Evolutionary conservation across 257 asterid species (phyloP), one percentile per base, ranked within the genome.

Genomic region (Parsonsia alboflavescens): DNA sequence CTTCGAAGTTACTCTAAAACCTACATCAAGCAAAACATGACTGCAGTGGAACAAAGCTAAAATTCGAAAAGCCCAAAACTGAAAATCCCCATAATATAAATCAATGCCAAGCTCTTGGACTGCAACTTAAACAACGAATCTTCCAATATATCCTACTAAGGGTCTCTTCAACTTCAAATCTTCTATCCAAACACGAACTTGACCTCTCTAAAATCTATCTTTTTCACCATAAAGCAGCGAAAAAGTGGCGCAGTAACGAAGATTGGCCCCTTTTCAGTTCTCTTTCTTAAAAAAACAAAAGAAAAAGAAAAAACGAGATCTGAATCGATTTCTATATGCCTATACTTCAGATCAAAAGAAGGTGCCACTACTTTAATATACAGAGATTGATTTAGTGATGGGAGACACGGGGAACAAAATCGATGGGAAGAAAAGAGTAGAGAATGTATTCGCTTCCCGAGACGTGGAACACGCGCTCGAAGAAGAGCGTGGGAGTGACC

Each of bases 61-160:
- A 70, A 28, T 46, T 70, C 64, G 9, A 11, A 10, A 50, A 54
- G 19, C 74, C 61, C 62, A 17, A 48, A 7, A 69, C 73, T 49
- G 21, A 21, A 46, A 68, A 68, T 68, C 22, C 73, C 73, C 73
- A 45, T 45, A n/a, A n/a, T n/a, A n/a, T n/a, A n/a, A n/a, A 52
- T n/a, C 64, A 50, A 9, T 52, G 17, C 64, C 21, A 26, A 70
- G 61, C 30, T 49, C 61, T 48, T 50, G 26, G 16, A 50, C 74
- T 13, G 45, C 49, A 50, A 33, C 1, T 4, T 33, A 28, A 70
- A 28, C 19, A 48, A 19, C 28, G 9, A 44, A 70, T 70, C 48
- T 70, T 15, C 56, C n/a, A 15, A 48, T 48, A 13, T 48, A 69
- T 24, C 44, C 24, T 11, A 7, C 0, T 13, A 46, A 22, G 2